Percentiles rank a stretch among this genome's conserved stretches.
These are phyloP conservation scores for Salix dunnii DNA, from an alignment of 345 rosid genomes.

Conservation along the genomic window DNA sequence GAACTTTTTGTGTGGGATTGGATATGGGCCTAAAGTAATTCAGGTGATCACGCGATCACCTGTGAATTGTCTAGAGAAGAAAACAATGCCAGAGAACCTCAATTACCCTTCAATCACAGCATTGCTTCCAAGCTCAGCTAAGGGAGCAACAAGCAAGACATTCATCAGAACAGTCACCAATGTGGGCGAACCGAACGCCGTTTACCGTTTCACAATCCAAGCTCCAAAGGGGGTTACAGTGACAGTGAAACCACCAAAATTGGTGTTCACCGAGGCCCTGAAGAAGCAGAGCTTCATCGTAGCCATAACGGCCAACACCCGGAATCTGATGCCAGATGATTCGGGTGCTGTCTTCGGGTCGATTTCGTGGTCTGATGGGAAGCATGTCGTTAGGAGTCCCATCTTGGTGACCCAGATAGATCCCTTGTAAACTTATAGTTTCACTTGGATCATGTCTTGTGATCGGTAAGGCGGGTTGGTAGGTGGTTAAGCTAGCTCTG, in stretches of 20 bases:
- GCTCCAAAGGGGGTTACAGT: constrained; percentile 61
- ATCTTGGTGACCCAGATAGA: constrained; percentile 57
- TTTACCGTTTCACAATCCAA: constrained; percentile 42
- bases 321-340: constrained; percentile 47
- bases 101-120: constrained; percentile 79
- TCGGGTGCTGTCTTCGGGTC: constrained; percentile 72
- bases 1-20: constrained; percentile 62
- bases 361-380: constrained; percentile 73
- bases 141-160: constrained; percentile 36
- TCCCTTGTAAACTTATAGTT: constrained; percentile 34
- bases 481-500: background rate
- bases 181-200: constrained; percentile 46
- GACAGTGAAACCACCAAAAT: constrained; percentile 49
- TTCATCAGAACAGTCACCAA: constrained; percentile 67
- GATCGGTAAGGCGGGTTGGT: constrained; percentile 18
- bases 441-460: constrained; percentile 20
- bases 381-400: constrained; percentile 70
- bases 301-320: constrained; percentile 48
- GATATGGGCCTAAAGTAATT: constrained; percentile 59
- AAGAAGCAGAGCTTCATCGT: constrained; percentile 58
- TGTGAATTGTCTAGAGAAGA: constrained; percentile 49
- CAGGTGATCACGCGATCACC: constrained; percentile 68
- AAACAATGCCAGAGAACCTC: constrained; percentile 57
- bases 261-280: constrained; percentile 44
- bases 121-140: constrained; percentile 44